Evolutionary conservation across 2,329 filamentous ascomycete genomes (phyloP), one percentile per base, ranked within the genome.

Genomic region (Ophiostoma perfectum): DNA sequence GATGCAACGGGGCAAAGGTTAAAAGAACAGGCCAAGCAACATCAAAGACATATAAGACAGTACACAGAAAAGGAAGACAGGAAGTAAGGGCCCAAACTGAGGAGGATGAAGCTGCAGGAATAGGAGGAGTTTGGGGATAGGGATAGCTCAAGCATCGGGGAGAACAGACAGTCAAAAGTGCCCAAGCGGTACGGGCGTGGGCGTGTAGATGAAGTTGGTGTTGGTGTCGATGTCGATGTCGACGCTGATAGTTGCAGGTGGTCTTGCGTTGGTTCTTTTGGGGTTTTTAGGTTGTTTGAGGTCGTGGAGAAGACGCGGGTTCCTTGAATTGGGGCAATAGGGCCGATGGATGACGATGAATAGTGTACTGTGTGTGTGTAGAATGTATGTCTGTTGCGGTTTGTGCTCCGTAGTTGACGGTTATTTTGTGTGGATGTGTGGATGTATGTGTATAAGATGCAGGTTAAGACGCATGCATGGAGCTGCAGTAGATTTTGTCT

Each of bases 361-460:
- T 60, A 12, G 11, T 44, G 42, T 12, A 1, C 42, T 8, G 11
- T 44, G 42, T 8, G 42, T 8, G 14, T 49, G 45, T 49, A 58
- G 5, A 58, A 58, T 5, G n/a, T 11, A 7, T 36, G 52, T 58
- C 14, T 4, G 18, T 36, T 55, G 11, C 18, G 6, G 6, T 60
- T 8, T 55, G 49, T 55, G 12, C 12, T 5, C 8, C 14, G 55
- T 60, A 8, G 55, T 38, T 45, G 63, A 64, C 44, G 27, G 42
- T 66, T 27, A 27, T 47, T 67, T 16, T 41, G 27, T 69, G 44
- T 60, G 38, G 64, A 64, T 64, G 27, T 69, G 67, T 39, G 63
- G 66, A 45, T 44, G 58, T 63, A 58, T 67, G 52, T 58, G 27
- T 52, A 42, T 67, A 63, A 65, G 62, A 45, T 68, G 64, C 58